Evolutionary conservation across 2,329 filamentous ascomycete species (phyloP), one percentile per base, ranked within the genome.

Genomic region (Verticillium nubilum): DNA sequence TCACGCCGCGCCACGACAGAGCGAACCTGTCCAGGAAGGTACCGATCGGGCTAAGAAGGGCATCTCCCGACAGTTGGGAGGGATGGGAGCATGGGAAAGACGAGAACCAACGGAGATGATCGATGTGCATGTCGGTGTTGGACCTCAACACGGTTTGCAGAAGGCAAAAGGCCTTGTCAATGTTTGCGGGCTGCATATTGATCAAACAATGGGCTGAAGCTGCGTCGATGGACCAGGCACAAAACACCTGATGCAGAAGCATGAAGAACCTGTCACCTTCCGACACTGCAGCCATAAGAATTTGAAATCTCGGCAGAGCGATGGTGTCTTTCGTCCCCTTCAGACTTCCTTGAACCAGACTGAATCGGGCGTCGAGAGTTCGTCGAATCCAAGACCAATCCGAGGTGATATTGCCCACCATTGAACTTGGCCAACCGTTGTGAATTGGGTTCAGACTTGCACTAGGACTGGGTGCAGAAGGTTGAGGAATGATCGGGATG

Each of bases 241-340:
- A 89, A 69, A 85, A 87, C 2, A 88, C 61, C 67, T 90, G 87
- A 67, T 90, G 88, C 15, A 90, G 68, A 5, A 80, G 76, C 56
- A 92, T 65, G 67, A 88, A 92, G 67, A 89, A 84, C 54, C 76
- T 62, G 68, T 93, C 90, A 4, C 78, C 70, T 10, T n/a, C 23
- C 19, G 42, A 10, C 63, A 85, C 88, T 1, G 89, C 88, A 27
- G 83, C 74, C 27, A 64, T 67, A 13, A 92, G 73, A 7, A 89
- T 76, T n/a, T 69, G 63, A 33, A 85, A 74, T 29, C 88, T 79
- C 26, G 74, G 74, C 52, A 27, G 10, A 5, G 61, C 53, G 13
- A 59, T 61, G 13, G 35, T 23, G 25, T 63, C 60, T 23, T 52
- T 37, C 10, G 55, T 23, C 19, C 25, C 42, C 19, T 23, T 23